Evolutionary conservation across 2,329 filamentous ascomycete genomes (phyloP), one percentile per base, ranked within the genome.

Genomic region (Elsinoe necatrix): DNA sequence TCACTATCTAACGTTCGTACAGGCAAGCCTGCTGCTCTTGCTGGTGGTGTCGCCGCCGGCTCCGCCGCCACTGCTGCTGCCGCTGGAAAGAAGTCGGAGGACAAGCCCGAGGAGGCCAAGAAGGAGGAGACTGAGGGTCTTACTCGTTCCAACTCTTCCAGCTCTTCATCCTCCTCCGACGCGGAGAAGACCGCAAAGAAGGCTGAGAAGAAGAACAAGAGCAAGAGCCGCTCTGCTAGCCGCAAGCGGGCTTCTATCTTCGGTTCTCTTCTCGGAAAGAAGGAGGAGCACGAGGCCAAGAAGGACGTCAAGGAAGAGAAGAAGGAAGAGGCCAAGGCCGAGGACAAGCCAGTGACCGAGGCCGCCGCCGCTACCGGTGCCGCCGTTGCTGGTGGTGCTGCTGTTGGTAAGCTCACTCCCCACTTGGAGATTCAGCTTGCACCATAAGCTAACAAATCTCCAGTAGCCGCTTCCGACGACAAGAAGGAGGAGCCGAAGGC

Each of bases 221-320:
- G 73, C 70, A 83, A 83, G 76, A 81, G 80, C 73, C 80, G 82
- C 65, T 80, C 77, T 45, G 75, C 74, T 48, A 84, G 80, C 42
- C 80, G 75, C 67, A 82, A 82, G 75, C 77, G 80, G 63, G 68
- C 72, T 61, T 81, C 76, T 70, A 75, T 83, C 66, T 81, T 83
- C 66, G 78, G 78, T 61, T 72, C 71, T 60, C 72, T 84, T 55
- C 74, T 82, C 35, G 75, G 75, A 66, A 84, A 84, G 79, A 84
- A 84, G 74, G 80, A 82, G 54, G 75, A 78, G 62, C 60, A 66
- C 25, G 72, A 72, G 58, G 60, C 60, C 55, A 70, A 73, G 66
- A 66, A 66, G 60, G 71, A 75, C 57, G 66, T 65, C 59, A 68
- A 70, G 61, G 70, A 71, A 57, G 66, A 64, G 59, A 65, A 67